Evolutionary conservation across 352 stramenopile genomes (phyloP).

Genomic region (Globisporangium polare): DNA sequence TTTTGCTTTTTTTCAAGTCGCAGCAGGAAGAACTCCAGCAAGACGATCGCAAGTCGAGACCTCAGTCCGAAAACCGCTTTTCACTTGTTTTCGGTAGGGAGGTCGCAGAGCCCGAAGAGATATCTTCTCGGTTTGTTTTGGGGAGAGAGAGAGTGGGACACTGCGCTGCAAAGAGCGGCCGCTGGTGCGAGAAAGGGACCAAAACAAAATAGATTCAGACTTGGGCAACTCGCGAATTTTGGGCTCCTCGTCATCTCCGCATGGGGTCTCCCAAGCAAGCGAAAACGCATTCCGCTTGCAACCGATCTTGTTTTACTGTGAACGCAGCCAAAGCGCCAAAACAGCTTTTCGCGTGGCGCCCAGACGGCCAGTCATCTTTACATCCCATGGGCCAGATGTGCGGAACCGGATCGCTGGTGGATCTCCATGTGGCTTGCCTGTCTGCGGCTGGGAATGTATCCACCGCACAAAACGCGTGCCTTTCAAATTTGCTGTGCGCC

Average conservation of each 20-base stretch:
- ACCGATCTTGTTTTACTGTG: too few species aligned
- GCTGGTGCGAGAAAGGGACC: background rate
- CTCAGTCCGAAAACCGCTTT: too few species aligned
- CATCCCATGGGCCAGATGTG: background rate
- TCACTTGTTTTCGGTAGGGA: background rate
- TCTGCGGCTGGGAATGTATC: too few species aligned
- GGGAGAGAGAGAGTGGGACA: background rate
- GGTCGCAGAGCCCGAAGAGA: slow-evolving; percentile 1
- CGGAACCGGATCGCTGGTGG: background rate
- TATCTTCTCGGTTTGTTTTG: slow-evolving; percentile 9
- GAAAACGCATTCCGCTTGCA: too few species aligned
- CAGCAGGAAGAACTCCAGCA: too few species aligned
- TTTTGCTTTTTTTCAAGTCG: too few species aligned
- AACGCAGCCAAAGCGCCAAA: background rate
- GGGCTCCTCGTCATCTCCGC: background rate
- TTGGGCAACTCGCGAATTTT: slow-evolving; percentile 9
- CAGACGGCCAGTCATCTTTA: background rate
- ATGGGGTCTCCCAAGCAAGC: background rate
- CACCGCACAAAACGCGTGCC: too few species aligned
- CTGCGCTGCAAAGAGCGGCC: background rate
- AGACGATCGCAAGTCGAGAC: too few species aligned
- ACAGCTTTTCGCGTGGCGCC: background rate
- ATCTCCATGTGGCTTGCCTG: background rate
- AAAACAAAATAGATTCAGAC: slow-evolving; percentile 13
- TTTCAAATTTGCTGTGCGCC: background rate